Evolutionary conservation across 1,139 yeast genomes (phyloP), one percentile per base, ranked within the genome.

Genomic region (Pneumocystis canis): DNA sequence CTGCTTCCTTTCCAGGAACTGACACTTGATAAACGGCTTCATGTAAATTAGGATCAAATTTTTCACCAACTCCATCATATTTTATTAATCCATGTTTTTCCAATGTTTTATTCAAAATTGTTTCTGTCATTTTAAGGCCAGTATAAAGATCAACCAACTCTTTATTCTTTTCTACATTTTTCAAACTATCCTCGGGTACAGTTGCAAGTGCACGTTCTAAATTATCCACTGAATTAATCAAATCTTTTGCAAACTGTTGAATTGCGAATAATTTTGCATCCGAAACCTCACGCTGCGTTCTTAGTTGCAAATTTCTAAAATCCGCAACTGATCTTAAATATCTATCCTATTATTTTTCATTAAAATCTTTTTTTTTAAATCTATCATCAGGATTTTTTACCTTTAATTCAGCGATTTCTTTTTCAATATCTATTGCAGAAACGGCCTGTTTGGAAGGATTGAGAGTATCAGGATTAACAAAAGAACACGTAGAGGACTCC

Each of bases 1-100:
- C 96, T 53, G 97, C 88, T 75, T 87, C 92, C 75, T 89, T 88
- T 71, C 83, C 95, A 60, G 94, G 89, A 72, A 87, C 89, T 58
- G 92, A 87, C 62, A 87, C 78, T 78, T 89, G 95, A 74, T 89
- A 90, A 58, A 94, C 83, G 63, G 97, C 97, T 76, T 90, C 97
- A 74, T 90, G 97, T 70, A 79, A 79, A 75, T 90, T 89, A 66
- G 97, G 97, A 73, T 90, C 95, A 71, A 90, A 90, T 68, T 77
- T 80, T 74, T 89, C 88, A 67, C 92, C 96, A 62, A 87, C 68
- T 58, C 97, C 96, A 71, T 88, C 84, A 66, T 89, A 80, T 76
- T 87, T 88, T 68, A 78, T 81, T 66, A 90, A 79, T 41, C 97
- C 97, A 74, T 89, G 92, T 72, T 79, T 84, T 65, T 75, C 77